Evolutionary conservation across 352 stramenopile species (phyloP).

Genomic region (Pythium grandisporangium): DNA sequence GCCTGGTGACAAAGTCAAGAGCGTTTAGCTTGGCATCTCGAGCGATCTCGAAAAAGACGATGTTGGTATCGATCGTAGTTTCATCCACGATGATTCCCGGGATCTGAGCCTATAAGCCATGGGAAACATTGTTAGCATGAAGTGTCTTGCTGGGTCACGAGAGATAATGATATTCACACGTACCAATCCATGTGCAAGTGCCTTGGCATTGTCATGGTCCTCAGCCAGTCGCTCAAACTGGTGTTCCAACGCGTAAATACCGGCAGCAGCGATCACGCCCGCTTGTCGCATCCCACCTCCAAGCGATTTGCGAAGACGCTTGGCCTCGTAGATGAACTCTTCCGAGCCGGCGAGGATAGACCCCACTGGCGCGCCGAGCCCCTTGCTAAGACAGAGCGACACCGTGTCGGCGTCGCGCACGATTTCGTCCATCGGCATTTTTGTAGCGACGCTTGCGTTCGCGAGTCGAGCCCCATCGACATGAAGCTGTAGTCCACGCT

Average conservation of each 20-base stretch:
- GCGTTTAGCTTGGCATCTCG: constrained; percentile 51
- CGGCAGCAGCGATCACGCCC: constrained; percentile 90
- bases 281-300: constrained; percentile 96
- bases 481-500: constrained; percentile 87
- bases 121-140: too few species aligned
- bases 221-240: constrained; percentile 77
- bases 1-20: constrained; percentile 35
- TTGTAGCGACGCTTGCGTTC: constrained; percentile 88
- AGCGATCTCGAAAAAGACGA: constrained; percentile 70
- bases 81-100: constrained; percentile 57
- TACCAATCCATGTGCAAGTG: constrained; percentile 54
- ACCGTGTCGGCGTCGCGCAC: constrained; percentile 86
- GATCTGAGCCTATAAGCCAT: constrained; percentile 21
- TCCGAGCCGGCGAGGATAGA: constrained; percentile 89
- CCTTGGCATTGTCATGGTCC: constrained; percentile 76
- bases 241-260: constrained; percentile 86
- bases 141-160: too few species aligned
- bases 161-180: not conserved
- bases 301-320: constrained; percentile 91
- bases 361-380: constrained; percentile 90
- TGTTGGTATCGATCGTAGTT: constrained; percentile 81
- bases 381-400: constrained; percentile 95
- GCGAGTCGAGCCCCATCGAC: constrained; percentile 94
- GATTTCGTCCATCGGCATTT: constrained; percentile 60
- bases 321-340: constrained; percentile 86